phyloP scores from a whole-genome alignment of 305 asterid species.

The Rubia peregrina region DNA sequence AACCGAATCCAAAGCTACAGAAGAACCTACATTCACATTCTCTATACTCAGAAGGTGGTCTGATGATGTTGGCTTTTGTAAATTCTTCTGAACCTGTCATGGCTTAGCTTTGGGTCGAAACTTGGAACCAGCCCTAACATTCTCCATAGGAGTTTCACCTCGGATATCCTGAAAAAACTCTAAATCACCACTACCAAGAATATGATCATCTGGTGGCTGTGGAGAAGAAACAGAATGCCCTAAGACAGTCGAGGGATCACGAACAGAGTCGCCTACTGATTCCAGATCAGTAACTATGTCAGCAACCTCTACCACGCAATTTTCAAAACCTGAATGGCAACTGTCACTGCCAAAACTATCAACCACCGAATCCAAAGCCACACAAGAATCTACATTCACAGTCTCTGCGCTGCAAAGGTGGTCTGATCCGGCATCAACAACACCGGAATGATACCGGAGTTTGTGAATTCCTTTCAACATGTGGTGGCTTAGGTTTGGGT shows the following conservation, averaged over 20 bases:
- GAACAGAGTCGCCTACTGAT: conserved; percentile 35
- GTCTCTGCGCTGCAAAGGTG: conserved; percentile 18
- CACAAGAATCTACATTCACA: conserved; percentile 13
- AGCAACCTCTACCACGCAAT: conserved; percentile 37
- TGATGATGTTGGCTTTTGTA: conserved; percentile 25
- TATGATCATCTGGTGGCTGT: conserved; percentile 23
- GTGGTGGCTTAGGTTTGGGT: conserved; percentile 52
- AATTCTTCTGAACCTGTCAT: conserved; percentile 29
- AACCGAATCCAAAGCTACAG: conserved; percentile 25
- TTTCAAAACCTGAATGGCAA: conserved; percentile 31
- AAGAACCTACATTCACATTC: conserved; percentile 9
- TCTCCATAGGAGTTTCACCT: not conserved
- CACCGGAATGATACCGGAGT: conserved; percentile 28
- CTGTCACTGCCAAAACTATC: conserved; percentile 19
- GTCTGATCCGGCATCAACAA: not conserved
- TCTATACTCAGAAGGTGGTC: conserved; percentile 19
- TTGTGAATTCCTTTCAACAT: conserved; percentile 27
- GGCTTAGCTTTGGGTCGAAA: conserved; percentile 64
- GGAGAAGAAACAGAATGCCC: conserved; percentile 35
- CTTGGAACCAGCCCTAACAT: conserved; percentile 48
- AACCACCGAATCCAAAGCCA: conserved; percentile 24
- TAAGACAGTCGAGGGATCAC: conserved; percentile 22
- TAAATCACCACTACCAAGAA: conserved; percentile 14
- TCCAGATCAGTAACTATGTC: conserved; percentile 36
- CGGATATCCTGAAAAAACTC: not conserved